Percentiles rank a stretch among this genome's conserved stretches.
Conservation (phyloP, 2,329 filamentous ascomycete genomes). For the Pseudocercospora ulei region DNA sequence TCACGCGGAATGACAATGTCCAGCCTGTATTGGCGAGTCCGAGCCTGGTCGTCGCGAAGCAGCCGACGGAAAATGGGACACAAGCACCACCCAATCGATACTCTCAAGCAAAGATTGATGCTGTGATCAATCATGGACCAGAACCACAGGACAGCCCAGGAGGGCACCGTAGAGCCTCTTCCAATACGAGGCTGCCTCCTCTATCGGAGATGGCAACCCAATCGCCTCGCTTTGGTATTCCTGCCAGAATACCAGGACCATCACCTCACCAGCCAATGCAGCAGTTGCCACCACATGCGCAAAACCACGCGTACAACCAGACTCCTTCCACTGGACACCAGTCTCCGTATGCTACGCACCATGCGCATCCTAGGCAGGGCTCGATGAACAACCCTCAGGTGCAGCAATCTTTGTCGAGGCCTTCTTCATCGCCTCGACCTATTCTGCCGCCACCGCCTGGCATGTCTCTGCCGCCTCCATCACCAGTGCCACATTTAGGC, state of each 20-base stretch:
- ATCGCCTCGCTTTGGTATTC: conserved; percentile 28
- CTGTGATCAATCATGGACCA: conserved; percentile 33
- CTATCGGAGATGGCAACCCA: conserved; percentile 34
- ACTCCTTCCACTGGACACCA: conserved; percentile 33
- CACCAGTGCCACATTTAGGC: conserved; percentile 28
- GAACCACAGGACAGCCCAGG: conserved; percentile 30
- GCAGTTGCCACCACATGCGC: conserved; percentile 24
- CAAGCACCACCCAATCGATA: conserved; percentile 24
- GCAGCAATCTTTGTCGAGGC: conserved; percentile 28
- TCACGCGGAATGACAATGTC: conserved; percentile 10
- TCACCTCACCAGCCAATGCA: conserved; percentile 20
- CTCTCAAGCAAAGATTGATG: conserved; percentile 33
- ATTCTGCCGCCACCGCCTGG: conserved; percentile 35
- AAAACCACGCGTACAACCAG: conserved; percentile 29
- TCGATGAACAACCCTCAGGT: conserved; percentile 30
- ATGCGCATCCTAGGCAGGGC: conserved; percentile 25
- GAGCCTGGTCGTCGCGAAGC: conserved; percentile 17
- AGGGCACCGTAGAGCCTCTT: conserved; percentile 24
- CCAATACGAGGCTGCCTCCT: conserved; percentile 31
- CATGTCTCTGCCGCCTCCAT: conserved; percentile 29
- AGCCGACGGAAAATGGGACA: conserved; percentile 10
- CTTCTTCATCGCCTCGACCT: conserved; percentile 34
- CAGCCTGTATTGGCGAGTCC: conserved; percentile 18
- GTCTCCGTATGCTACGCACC: conserved; percentile 34
- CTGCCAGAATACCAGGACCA: conserved; percentile 23